Evolutionary conservation across 225 moss, liverwort and hornwort genomes (phyloP).

Genomic region (Asterella californica): DNA sequence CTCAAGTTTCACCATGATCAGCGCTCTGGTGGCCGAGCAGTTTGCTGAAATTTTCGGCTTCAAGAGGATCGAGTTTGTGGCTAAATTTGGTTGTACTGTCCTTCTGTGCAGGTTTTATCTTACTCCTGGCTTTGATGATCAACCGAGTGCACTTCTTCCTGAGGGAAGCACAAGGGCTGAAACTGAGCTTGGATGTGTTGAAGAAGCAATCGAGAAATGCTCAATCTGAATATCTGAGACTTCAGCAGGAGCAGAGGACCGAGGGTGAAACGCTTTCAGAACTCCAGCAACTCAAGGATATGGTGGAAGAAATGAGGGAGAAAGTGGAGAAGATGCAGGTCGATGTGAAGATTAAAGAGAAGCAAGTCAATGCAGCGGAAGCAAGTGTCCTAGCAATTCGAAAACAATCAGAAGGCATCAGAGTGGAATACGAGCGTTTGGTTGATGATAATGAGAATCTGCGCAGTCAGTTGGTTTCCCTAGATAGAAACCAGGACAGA

Average conservation of each 20-base stretch:
- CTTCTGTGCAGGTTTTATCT: conserved; percentile 56
- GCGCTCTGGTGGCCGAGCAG: not conserved
- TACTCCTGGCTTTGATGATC: conserved; percentile 52
- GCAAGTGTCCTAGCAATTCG: conserved; percentile 60
- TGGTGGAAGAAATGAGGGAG: conserved; percentile 56
- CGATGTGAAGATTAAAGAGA: conserved; percentile 56
- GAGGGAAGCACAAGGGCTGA: conserved; percentile 46
- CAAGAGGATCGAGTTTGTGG: not conserved
- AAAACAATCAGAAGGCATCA: conserved; percentile 72
- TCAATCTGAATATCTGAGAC: conserved; percentile 46
- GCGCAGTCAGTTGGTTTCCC: conserved; percentile 56
- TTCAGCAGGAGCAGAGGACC: conserved; percentile 44
- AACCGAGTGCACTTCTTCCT: conserved; percentile 54
- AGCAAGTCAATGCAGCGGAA: conserved; percentile 54
- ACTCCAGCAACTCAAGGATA: conserved; percentile 51
- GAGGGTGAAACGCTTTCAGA: conserved; percentile 35
- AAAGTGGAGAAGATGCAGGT: conserved; percentile 65
- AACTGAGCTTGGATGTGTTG: conserved; percentile 44
- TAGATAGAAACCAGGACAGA: conserved; percentile 59
- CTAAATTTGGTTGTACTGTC: not conserved
- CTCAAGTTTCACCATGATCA: not conserved
- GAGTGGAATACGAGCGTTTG: conserved; percentile 64
- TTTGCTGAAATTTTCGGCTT: not conserved
- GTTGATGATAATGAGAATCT: conserved; percentile 69
- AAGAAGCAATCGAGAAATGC: conserved; percentile 62